Conservation (phyloP, 2,329 filamentous ascomycete species). For the Trichophyton benhamiae region DNA sequence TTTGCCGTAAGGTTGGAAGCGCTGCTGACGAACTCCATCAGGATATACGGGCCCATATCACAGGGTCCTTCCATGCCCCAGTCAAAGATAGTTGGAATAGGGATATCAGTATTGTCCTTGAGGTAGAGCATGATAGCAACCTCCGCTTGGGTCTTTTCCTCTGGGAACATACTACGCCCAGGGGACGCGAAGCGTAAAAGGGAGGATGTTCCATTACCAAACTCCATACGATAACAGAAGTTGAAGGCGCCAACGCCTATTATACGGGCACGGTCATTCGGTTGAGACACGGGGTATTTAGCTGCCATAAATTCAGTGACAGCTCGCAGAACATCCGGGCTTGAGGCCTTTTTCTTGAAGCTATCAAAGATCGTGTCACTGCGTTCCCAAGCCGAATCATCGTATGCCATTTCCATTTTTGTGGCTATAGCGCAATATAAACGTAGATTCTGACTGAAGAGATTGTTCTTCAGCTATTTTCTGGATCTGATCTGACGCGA, state of each 20-base stretch:
- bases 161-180: slow-evolving; percentile 15
- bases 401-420: too few species aligned
- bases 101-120: slow-evolving; percentile 13
- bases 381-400: background rate
- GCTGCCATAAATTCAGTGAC: background rate
- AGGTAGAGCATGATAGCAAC: slow-evolving; percentile 14
- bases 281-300: background rate
- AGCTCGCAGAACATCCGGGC: background rate
- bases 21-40: slow-evolving; percentile 24
- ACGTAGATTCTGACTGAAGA: too few species aligned
- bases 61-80: slow-evolving; percentile 15
- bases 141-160: slow-evolving; percentile 18
- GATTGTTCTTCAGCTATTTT: too few species aligned
- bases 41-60: slow-evolving; percentile 24
- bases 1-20: slow-evolving; percentile 14
- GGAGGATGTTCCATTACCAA: slow-evolving; percentile 8
- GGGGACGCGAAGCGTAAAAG: slow-evolving; percentile 17
- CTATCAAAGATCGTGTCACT: background rate
- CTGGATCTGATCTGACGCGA: too few species aligned
- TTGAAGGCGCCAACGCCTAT: slow-evolving; percentile 17
- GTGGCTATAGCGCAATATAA: too few species aligned
- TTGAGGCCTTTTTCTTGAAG: background rate
- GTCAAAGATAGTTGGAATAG: slow-evolving; percentile 13
- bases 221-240: slow-evolving; percentile 16
- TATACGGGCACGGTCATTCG: background rate